These are phyloP conservation scores for Debaryomyces fabryi DNA, from an alignment of 1,139 yeast species.

Conservation along the genomic window DNA sequence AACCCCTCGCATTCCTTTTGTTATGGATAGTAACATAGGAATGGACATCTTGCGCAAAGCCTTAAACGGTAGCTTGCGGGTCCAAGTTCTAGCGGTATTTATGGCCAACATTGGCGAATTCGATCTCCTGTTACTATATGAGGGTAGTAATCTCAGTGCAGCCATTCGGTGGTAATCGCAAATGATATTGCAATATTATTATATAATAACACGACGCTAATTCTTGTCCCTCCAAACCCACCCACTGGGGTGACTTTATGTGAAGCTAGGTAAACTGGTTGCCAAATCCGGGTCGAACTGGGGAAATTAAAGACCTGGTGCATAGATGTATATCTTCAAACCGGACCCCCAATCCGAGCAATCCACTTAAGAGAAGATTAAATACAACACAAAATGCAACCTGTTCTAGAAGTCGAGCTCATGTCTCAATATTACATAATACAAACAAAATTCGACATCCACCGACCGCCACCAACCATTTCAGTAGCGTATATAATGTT, in stretches of 20 bases:
- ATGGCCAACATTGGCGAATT: conserved; percentile 40
- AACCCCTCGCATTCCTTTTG: conserved; percentile 53
- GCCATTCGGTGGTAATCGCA: conserved; percentile 39
- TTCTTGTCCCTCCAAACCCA: not conserved
- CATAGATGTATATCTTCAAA: not conserved
- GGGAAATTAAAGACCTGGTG: not conserved
- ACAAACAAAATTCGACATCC: not conserved
- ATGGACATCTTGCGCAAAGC: conserved; percentile 52
- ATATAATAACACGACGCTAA: not conserved
- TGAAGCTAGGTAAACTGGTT: too few relatives aligned
- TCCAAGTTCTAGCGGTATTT: conserved; percentile 50
- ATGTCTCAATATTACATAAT: not conserved
- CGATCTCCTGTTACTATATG: conserved; percentile 41
- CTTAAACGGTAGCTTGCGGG: conserved; percentile 49
- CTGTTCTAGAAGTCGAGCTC: not conserved
- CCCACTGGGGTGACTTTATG: not conserved
- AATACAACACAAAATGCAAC: not conserved
- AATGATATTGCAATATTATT: not conserved
- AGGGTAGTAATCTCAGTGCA: conserved; percentile 45
- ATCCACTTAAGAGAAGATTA: not conserved
- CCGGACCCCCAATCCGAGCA: not conserved
- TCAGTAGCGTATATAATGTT: too few relatives aligned
- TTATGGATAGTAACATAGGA: conserved; percentile 49
- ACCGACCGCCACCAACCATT: not conserved
- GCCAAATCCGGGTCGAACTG: not conserved